These are phyloP conservation scores for Jamesozyma spencerorum DNA, from an alignment of 805 yeast genomes.

Conservation along the genomic window DNA sequence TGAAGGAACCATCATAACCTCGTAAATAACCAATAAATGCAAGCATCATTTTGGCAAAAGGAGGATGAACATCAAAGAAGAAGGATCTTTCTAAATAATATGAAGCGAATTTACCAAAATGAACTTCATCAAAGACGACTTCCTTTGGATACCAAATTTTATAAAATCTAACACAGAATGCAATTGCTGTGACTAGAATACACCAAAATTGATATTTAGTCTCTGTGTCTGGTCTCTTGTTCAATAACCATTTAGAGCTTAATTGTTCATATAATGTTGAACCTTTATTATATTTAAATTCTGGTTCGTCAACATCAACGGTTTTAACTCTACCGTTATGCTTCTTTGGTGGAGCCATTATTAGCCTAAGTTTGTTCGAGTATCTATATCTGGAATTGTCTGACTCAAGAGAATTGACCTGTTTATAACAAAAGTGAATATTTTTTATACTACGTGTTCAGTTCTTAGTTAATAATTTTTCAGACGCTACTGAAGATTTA, in stretches of 20 bases:
- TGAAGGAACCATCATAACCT: conserved; percentile 87
- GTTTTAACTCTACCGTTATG: conserved; percentile 1
- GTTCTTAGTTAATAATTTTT: too few species aligned
- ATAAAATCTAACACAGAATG: conserved; percentile 59
- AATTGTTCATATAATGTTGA: conserved; percentile 7
- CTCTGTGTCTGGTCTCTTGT: conserved; percentile 18
- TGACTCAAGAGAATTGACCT: background rate
- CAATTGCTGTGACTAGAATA: conserved; percentile 50
- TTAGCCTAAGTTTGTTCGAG: background rate
- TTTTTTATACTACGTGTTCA: background rate
- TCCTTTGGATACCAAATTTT: conserved; percentile 55
- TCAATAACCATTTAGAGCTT: conserved; percentile 23
- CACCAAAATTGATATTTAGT: conserved; percentile 38
- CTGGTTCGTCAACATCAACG: conserved; percentile 19
- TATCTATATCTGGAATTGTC: background rate
- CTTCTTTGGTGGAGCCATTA: conserved; percentile 7
- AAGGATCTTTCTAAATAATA: conserved; percentile 83
- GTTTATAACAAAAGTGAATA: background rate
- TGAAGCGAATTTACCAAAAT: conserved; percentile 78
- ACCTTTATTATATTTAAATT: conserved; percentile 22
- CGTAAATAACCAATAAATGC: conserved; percentile 83
- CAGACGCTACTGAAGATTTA: too few species aligned
- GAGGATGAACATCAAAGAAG: conserved; percentile 96
- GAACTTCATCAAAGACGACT: conserved; percentile 82
- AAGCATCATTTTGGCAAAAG: conserved; percentile 87